phyloP scores from a whole-genome alignment of 192 early-diverging fungal genomes.

The Backusella westeae region DNA sequence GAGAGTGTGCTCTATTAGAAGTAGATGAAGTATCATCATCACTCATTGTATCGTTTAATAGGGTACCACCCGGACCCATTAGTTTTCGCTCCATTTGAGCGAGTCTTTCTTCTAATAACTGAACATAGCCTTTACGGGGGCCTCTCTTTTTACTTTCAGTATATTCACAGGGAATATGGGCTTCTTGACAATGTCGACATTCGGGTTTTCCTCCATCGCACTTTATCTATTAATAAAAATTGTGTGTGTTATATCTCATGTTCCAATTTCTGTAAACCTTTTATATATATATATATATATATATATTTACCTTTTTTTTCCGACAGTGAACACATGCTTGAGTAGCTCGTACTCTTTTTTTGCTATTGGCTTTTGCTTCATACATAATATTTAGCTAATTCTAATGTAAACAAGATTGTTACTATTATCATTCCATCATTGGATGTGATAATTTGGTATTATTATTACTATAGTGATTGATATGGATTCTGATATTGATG shows the following conservation, averaged over 20 bases:
- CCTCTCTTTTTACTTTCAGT: constrained; percentile 25
- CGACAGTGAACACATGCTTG: constrained; percentile 32
- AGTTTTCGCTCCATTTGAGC: constrained; percentile 18
- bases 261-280: neutral
- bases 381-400: neutral
- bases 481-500: neutral
- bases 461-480: neutral
- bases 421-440: neutral
- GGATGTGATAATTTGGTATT: neutral
- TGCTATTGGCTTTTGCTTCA: constrained; percentile 11
- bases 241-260: neutral
- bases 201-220: constrained; percentile 28
- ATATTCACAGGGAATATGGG: constrained; percentile 14
- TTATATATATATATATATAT: neutral
- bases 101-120: constrained; percentile 30
- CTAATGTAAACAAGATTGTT: neutral
- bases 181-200: constrained; percentile 25
- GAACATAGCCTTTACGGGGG: constrained; percentile 34
- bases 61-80: neutral
- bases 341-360: constrained; percentile 30
- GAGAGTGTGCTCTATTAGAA: neutral
- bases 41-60: neutral
- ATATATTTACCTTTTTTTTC: constrained; percentile 25
- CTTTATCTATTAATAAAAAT: constrained; percentile 9
- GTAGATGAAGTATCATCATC: neutral